Evolutionary conservation across 2,329 filamentous ascomycete genomes (phyloP).

Genomic region (Meredithiella fracta): DNA sequence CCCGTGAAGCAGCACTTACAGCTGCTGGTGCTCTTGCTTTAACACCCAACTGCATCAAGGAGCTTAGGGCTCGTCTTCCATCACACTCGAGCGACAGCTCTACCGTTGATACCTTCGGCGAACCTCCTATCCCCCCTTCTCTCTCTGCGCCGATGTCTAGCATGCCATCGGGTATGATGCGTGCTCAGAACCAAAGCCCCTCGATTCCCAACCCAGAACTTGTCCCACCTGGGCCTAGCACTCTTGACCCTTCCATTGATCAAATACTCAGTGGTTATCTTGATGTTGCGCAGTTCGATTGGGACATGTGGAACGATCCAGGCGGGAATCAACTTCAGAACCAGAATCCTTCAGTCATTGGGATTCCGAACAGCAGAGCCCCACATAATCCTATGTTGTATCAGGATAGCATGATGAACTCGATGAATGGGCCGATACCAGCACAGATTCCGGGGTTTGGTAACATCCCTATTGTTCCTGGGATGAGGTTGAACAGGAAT

Average conservation of each 20-base stretch:
- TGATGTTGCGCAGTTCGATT: conserved; percentile 28
- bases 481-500: conserved; percentile 5
- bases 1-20: conserved; percentile 28
- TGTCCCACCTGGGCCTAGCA: not conserved
- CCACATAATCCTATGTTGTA: conserved; percentile 7
- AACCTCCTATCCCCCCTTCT: conserved; percentile 11
- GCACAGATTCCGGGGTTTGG: conserved; percentile 12
- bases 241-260: conserved; percentile 22
- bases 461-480: conserved; percentile 9
- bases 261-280: conserved; percentile 29
- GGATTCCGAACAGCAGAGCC: not conserved
- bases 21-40: conserved; percentile 24
- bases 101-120: conserved; percentile 16
- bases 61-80: conserved; percentile 28
- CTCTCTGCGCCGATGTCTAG: conserved; percentile 11
- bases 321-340: not conserved
- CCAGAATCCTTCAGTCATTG: not conserved
- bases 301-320: conserved; percentile 28
- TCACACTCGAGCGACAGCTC: conserved; percentile 19
- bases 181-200: conserved; percentile 1
- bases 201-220: not conserved
- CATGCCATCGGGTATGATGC: conserved; percentile 11
- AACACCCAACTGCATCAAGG: conserved; percentile 30
- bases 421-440: conserved; percentile 1
- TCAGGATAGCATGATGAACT: conserved; percentile 1